Percentiles rank a stretch among this genome's conserved stretches.
phyloP scores from a whole-genome alignment of 345 rosid genomes.

The Hypericum perforatum region DNA sequence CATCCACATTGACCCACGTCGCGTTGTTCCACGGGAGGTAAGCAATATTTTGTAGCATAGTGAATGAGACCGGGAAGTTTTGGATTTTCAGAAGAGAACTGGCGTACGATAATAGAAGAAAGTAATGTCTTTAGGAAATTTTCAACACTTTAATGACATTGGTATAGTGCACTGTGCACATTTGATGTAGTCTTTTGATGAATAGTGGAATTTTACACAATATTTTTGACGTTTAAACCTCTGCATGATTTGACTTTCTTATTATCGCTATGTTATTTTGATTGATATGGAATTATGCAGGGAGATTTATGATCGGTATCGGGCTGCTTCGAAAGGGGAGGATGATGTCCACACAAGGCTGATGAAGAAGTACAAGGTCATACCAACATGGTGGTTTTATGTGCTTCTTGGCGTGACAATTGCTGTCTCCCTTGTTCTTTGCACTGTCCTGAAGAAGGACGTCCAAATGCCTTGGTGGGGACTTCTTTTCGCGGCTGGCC shows the following conservation, averaged over 20 bases:
- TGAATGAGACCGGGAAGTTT: too few relatives aligned
- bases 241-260: too few relatives aligned
- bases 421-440: conserved; percentile 45
- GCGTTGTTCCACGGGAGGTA: conserved; percentile 41
- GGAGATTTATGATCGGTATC: conserved; percentile 51
- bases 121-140: too few relatives aligned
- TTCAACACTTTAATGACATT: too few relatives aligned
- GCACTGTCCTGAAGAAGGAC: conserved; percentile 57
- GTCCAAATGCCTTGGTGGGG: conserved; percentile 99
- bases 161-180: too few relatives aligned
- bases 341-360: conserved; percentile 75
- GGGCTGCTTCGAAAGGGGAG: conserved; percentile 55
- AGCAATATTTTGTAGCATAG: background rate
- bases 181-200: too few relatives aligned
- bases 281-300: conserved; percentile 19
- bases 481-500: conserved; percentile 54
- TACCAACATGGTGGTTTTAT: conserved; percentile 88
- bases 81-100: too few relatives aligned
- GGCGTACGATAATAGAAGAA: too few relatives aligned
- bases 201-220: too few relatives aligned
- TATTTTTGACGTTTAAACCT: too few relatives aligned
- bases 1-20: conserved; percentile 37
- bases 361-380: conserved; percentile 71
- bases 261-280: too few relatives aligned
- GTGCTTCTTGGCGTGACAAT: conserved; percentile 37